Evolutionary conservation across 306 rosid genomes (phyloP).

Genomic region (Inga oerstediana): DNA sequence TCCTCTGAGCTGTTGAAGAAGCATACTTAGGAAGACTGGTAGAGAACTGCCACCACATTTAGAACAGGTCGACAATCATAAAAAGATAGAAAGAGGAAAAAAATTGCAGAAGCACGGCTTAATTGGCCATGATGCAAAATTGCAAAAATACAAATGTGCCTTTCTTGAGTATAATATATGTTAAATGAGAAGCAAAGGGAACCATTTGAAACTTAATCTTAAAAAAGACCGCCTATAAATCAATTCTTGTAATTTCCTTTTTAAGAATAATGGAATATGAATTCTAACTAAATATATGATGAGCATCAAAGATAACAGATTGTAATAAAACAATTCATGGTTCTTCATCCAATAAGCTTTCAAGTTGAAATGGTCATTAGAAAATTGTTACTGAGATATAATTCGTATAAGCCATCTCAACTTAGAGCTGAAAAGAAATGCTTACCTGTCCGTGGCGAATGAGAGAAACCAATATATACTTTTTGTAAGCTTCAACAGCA

Average conservation of each 20-base stretch:
- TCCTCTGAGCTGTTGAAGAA: conserved; percentile 80
- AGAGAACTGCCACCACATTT: conserved; percentile 63
- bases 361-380: neutral
- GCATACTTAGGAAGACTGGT: conserved; percentile 79
- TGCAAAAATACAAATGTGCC: neutral
- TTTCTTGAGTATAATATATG: neutral
- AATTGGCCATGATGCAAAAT: neutral
- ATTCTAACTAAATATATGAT: neutral
- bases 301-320: neutral
- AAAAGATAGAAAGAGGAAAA: neutral
- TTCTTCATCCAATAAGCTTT: neutral
- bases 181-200: neutral
- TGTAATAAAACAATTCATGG: neutral
- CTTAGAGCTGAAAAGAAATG: conserved; percentile 14
- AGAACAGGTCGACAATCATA: conserved; percentile 27
- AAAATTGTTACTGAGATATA: neutral
- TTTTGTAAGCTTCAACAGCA: conserved; percentile 93
- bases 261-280: neutral
- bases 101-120: neutral
- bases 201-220: neutral
- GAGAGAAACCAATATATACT: conserved; percentile 82
- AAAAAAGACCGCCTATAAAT: neutral
- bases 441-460: conserved; percentile 87
- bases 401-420: neutral
- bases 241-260: neutral